A percentile compares a stretch with the other conserved stretches of the same genome.
Conservation (phyloP, 768 basidiomycete genomes). For the Mycena maculata region DNA sequence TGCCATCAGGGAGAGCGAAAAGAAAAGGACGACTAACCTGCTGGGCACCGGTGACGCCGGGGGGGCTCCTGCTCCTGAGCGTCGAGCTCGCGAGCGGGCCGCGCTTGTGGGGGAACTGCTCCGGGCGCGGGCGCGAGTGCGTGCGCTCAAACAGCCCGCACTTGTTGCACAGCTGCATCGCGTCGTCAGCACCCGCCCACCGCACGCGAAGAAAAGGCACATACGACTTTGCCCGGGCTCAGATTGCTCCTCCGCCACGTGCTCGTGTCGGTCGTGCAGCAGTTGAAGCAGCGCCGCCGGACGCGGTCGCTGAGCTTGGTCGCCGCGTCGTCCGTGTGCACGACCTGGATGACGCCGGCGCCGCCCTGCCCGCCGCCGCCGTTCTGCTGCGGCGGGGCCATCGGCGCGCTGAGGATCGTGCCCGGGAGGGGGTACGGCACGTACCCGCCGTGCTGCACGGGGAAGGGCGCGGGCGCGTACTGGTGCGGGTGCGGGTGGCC, state of each 20-base stretch:
- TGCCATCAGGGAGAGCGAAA: not conserved
- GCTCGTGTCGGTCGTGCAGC: conserved; percentile 85
- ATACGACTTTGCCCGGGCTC: conserved; percentile 81
- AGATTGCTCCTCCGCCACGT: conserved; percentile 85
- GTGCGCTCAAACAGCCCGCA: conserved; percentile 86
- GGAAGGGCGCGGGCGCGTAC: conserved; percentile 24
- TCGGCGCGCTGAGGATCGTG: conserved; percentile 39
- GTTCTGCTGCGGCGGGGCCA: conserved; percentile 23
- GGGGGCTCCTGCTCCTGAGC: conserved; percentile 63
- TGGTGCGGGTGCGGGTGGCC: conserved; percentile 33
- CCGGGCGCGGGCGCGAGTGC: conserved; percentile 80
- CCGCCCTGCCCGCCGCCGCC: conserved; percentile 11
- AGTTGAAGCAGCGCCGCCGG: conserved; percentile 84
- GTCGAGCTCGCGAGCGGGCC: conserved; percentile 70
- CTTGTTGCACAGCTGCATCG: conserved; percentile 73
- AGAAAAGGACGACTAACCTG: not conserved
- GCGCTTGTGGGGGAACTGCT: conserved; percentile 85
- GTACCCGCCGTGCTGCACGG: conserved; percentile 21
- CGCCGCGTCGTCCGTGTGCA: conserved; percentile 81
- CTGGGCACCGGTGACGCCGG: conserved; percentile 30
- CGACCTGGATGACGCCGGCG: conserved; percentile 37
- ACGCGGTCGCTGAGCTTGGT: conserved; percentile 85
- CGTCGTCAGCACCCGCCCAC: no score
- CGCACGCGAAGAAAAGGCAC: conserved; percentile 37
- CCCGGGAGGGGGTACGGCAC: conserved; percentile 31